A percentile compares a stretch with the other conserved stretches of the same genome.
Evolutionary conservation across 2,329 filamentous ascomycete species (phyloP).

Genomic region (Zymoseptoria ardabiliae): DNA sequence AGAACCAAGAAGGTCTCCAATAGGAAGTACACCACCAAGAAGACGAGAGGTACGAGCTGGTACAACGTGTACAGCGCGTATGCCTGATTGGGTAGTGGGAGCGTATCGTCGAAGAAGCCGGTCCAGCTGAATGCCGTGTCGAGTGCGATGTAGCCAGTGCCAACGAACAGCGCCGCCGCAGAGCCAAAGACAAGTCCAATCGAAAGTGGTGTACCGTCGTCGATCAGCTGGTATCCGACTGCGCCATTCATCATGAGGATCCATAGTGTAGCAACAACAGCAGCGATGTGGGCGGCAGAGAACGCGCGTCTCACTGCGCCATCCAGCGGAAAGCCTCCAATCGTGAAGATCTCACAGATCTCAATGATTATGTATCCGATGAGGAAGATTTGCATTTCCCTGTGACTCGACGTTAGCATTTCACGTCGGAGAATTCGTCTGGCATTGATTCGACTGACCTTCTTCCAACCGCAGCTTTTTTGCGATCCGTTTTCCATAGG

Average conservation of each 20-base stretch:
- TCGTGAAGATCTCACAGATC: conserved; percentile 93
- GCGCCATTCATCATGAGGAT: conserved; percentile 50
- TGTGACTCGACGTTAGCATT: conserved; percentile 32
- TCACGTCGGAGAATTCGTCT: not conserved
- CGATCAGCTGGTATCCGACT: conserved; percentile 86
- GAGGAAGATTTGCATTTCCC: conserved; percentile 95
- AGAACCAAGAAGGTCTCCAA: conserved; percentile 80
- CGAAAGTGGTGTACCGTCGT: conserved; percentile 84
- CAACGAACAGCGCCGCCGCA: conserved; percentile 66
- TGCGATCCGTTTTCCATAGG: conserved; percentile 73
- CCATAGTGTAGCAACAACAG: conserved; percentile 84
- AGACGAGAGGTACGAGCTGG: conserved; percentile 79
- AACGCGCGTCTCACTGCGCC: conserved; percentile 69
- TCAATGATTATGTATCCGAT: conserved; percentile 76
- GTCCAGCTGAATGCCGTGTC: conserved; percentile 89
- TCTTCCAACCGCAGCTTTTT: conserved; percentile 87
- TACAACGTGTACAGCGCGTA: conserved; percentile 92
- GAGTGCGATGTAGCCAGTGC: conserved; percentile 90
- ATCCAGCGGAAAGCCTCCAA: conserved; percentile 77
- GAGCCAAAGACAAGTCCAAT: conserved; percentile 68
- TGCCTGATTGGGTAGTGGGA: conserved; percentile 51
- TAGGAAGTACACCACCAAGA: conserved; percentile 78
- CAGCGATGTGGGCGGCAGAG: conserved; percentile 79
- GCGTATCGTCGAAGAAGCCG: conserved; percentile 57
- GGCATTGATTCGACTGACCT: conserved; percentile 51